A percentile compares a stretch with the other conserved stretches of the same genome.
These are phyloP conservation scores for Eucalyptus guilfoylei DNA, from an alignment of 345 rosid genomes.

Conservation along the genomic window DNA sequence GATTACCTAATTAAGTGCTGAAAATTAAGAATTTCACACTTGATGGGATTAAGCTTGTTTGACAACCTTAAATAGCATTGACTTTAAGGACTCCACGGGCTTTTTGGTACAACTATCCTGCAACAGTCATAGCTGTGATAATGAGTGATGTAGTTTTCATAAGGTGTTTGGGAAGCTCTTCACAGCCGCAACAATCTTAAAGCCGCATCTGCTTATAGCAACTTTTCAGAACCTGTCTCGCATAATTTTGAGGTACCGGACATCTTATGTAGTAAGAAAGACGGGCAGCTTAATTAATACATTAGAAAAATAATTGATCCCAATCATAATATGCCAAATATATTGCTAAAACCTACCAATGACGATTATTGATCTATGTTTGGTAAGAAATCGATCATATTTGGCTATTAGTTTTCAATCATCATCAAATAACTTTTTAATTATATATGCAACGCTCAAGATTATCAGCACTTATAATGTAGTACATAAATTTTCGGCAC, in stretches of 20 bases:
- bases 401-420: neutral
- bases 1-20: neutral
- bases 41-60: too few relatives aligned
- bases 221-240: neutral
- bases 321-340: neutral
- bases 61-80: too few relatives aligned
- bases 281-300: too few relatives aligned
- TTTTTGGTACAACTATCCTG: too few relatives aligned
- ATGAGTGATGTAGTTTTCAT: too few relatives aligned
- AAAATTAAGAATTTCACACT: neutral
- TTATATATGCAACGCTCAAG: neutral
- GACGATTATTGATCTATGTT: neutral
- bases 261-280: too few relatives aligned
- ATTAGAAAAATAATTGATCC: neutral
- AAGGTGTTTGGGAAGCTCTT: too few relatives aligned
- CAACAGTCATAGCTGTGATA: too few relatives aligned
- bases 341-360: neutral
- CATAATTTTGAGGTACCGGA: neutral
- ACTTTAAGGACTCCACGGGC: too few relatives aligned
- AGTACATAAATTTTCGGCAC: too few relatives aligned
- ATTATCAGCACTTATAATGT: neutral
- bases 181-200: too few relatives aligned
- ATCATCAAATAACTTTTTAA: neutral
- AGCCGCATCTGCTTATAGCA: too few relatives aligned
- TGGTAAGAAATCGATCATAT: neutral